Evolutionary conservation across 768 basidiomycete species (phyloP).

Genomic region (Rossbeevera mucosa): DNA sequence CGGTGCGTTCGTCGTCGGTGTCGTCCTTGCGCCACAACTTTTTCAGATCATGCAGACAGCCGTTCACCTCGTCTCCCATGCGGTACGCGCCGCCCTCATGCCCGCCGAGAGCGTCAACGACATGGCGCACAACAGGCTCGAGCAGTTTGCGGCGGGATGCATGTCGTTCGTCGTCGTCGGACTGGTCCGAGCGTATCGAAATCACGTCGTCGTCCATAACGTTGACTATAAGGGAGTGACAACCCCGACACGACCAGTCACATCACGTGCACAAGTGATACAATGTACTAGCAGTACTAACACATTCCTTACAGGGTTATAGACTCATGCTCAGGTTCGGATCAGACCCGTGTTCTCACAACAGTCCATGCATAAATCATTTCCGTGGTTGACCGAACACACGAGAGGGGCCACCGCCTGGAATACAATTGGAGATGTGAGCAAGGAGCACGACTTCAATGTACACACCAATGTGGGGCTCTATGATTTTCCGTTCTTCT

Average conservation of each 20-base stretch:
- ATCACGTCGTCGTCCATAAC: conserved; percentile 34
- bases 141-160: conserved; percentile 50
- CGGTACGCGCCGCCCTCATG: conserved; percentile 62
- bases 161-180: conserved; percentile 25
- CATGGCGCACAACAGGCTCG: conserved; percentile 63
- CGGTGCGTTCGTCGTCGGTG: conserved; percentile 92
- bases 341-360: conserved; percentile 3
- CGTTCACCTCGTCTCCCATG: conserved; percentile 75
- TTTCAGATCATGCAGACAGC: conserved; percentile 91
- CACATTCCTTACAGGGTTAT: conserved; percentile 3
- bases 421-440: conserved; percentile 1
- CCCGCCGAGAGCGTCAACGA: conserved; percentile 80
- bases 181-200: conserved; percentile 29
- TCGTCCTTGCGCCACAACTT: conserved; percentile 96
- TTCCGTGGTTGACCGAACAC: conserved; percentile 5
- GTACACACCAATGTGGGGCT: conserved; percentile 3
- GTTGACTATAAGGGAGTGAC: conserved; percentile 15
- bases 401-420: neutral
- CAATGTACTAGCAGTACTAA: no score
- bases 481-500: conserved; percentile 33
- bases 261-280: conserved; percentile 23
- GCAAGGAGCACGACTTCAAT: neutral
- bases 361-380: conserved; percentile 11
- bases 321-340: conserved; percentile 3
- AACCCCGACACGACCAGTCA: conserved; percentile 22